Percentiles rank a stretch among this genome's conserved stretches.
Conservation (phyloP, 108 stramenopile species). For the Seminavis robusta region DNA sequence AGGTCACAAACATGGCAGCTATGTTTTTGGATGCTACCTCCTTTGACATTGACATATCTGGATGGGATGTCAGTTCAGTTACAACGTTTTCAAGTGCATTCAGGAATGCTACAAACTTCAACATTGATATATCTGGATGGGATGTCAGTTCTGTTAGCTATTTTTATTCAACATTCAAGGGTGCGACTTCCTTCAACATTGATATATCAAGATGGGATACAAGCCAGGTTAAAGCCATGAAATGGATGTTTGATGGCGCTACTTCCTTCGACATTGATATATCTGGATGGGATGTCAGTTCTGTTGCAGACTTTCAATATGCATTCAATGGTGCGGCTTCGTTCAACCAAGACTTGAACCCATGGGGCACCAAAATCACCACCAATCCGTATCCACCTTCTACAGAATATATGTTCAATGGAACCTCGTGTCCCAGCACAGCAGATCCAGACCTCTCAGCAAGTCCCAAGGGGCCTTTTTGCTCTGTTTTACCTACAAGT, state of each 20-base stretch:
- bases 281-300: not conserved
- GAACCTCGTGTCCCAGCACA: too few species aligned
- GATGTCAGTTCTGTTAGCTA: not conserved
- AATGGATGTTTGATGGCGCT: slow-evolving; percentile 9
- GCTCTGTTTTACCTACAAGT: too few species aligned
- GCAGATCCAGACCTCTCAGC: too few species aligned
- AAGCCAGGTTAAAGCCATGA: not conserved
- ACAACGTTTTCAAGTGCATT: too few species aligned
- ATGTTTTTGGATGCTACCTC: slow-evolving; percentile 14
- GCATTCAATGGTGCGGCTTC: not conserved
- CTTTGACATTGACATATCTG: slow-evolving; percentile 1
- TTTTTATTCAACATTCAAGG: slow-evolving; percentile 1
- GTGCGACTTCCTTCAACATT: slow-evolving; percentile 6
- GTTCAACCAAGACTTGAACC: not conserved
- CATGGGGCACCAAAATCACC: not conserved
- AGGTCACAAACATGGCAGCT: not conserved
- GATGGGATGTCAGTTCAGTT: slow-evolving; percentile 1
- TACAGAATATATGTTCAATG: too few species aligned
- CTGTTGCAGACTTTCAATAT: not conserved
- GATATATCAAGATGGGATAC: slow-evolving; percentile 8
- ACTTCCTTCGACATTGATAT: slow-evolving; percentile 6
- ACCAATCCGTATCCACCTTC: too few species aligned
- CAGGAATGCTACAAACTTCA: too few species aligned
- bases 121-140: slow-evolving; percentile 10
- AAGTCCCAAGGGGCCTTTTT: too few species aligned